These are phyloP conservation scores for Collybia nuda DNA, from an alignment of 768 basidiomycete genomes.

Conservation along the genomic window DNA sequence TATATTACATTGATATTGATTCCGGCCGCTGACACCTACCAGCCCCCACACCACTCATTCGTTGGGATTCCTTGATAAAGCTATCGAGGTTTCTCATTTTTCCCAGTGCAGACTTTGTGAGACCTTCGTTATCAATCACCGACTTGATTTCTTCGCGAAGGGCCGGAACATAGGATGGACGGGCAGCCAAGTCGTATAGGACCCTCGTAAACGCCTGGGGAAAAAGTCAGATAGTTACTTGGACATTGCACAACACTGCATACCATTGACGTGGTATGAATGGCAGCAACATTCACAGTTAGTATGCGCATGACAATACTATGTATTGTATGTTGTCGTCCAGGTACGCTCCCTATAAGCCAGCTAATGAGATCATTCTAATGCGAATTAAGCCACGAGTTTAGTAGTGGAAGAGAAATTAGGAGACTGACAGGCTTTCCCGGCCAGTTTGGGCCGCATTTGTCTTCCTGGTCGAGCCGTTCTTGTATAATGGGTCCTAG, in stretches of 20 bases:
- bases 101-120: conserved; percentile 31
- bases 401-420: neutral
- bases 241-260: neutral
- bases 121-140: conserved; percentile 34
- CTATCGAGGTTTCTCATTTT: conserved; percentile 45
- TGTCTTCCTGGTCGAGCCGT: conserved; percentile 24
- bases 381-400: conserved; percentile 2
- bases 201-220: conserved; percentile 35
- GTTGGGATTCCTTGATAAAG: conserved; percentile 40
- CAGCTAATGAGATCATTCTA: conserved; percentile 49
- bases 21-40: conserved; percentile 18
- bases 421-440: conserved; percentile 28
- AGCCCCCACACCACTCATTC: conserved; percentile 22
- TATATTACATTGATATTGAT: too few relatives aligned
- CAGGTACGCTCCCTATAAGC: conserved; percentile 38
- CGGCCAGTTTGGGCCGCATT: conserved; percentile 26
- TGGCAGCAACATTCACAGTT: conserved; percentile 36
- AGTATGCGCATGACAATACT: conserved; percentile 30
- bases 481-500: conserved; percentile 31
- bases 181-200: conserved; percentile 34
- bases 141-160: conserved; percentile 44
- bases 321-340: conserved; percentile 24
- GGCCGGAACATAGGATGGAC: conserved; percentile 28
- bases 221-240: neutral
- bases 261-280: conserved; percentile 39